Conservation (phyloP, 148 eudicot genomes). For the Agrostemma githago region DNA sequence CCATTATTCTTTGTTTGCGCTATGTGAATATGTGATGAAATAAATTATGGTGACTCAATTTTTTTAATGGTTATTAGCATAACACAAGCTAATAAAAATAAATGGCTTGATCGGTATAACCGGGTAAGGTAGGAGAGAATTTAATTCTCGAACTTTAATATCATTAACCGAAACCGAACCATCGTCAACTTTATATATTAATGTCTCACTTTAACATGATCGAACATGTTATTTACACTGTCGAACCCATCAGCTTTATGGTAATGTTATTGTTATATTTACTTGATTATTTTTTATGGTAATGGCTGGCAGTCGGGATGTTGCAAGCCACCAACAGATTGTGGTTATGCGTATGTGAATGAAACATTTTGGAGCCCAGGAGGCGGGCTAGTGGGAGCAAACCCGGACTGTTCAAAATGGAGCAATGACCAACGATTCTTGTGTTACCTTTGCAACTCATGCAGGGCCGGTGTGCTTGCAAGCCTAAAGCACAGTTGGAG, state of each 20-base stretch:
- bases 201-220: too few relatives aligned
- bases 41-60: too few relatives aligned
- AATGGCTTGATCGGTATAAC: too few relatives aligned
- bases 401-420: conserved; percentile 61
- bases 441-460: conserved; percentile 73
- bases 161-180: too few relatives aligned
- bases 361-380: conserved; percentile 69
- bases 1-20: too few relatives aligned
- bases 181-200: too few relatives aligned
- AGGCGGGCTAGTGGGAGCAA: conserved; percentile 35
- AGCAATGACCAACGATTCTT: conserved; percentile 64
- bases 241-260: not conserved
- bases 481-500: conserved; percentile 92
- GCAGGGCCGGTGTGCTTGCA: conserved; percentile 90
- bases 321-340: conserved; percentile 95
- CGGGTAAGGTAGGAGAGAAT: too few relatives aligned
- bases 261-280: not conserved
- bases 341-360: conserved; percentile 60
- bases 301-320: conserved; percentile 69
- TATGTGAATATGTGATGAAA: too few relatives aligned
- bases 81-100: too few relatives aligned
- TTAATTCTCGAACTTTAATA: too few relatives aligned
- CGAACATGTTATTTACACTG: too few relatives aligned
- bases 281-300: not conserved
- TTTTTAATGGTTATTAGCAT: too few relatives aligned